A percentile compares a stretch with the other conserved stretches of the same genome.
Evolutionary conservation across 345 rosid species (phyloP).

Genomic region (Hibiscus mutabilis): DNA sequence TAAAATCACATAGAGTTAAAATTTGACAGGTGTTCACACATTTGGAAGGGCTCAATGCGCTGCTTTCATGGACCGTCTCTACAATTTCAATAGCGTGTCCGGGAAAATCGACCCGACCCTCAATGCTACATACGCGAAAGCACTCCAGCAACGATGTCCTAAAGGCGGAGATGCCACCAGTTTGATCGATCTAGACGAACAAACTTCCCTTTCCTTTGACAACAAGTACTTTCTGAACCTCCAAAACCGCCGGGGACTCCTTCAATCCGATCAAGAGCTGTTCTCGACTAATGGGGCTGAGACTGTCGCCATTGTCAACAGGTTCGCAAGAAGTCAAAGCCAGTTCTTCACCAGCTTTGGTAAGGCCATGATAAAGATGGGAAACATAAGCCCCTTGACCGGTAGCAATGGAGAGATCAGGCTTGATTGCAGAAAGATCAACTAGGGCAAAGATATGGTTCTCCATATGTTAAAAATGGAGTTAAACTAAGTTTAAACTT

Average conservation of each 20-base stretch:
- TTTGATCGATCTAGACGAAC: slow-evolving; percentile 8
- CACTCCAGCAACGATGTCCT: slow-evolving; percentile 13
- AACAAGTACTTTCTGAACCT: slow-evolving; percentile 30
- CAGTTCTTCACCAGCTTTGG: slow-evolving; percentile 30
- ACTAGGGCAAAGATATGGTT: background rate
- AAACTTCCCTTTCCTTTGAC: slow-evolving; percentile 18
- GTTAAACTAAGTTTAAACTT: background rate
- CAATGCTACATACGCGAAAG: background rate
- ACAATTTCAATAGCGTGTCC: background rate
- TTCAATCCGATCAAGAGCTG: slow-evolving; percentile 30
- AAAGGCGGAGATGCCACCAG: background rate
- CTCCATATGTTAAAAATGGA: background rate
- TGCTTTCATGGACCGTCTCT: background rate
- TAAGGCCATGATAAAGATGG: slow-evolving; percentile 38
- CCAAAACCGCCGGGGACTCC: slow-evolving; percentile 24
- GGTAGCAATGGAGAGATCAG: slow-evolving; percentile 36
- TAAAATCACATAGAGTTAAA: too few relatives aligned
- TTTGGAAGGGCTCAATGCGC: slow-evolving; percentile 13
- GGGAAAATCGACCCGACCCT: slow-evolving; percentile 1
- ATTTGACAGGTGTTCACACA: slow-evolving; percentile 9
- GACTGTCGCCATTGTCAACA: slow-evolving; percentile 22
- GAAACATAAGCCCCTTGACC: slow-evolving; percentile 29
- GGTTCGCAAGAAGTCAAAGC: slow-evolving; percentile 25
- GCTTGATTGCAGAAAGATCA: slow-evolving; percentile 22
- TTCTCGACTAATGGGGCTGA: slow-evolving; percentile 25